Evolutionary conservation across 805 yeast genomes (phyloP), one percentile per base, ranked within the genome.

Genomic region (Scheffersomyces stipitis): DNA sequence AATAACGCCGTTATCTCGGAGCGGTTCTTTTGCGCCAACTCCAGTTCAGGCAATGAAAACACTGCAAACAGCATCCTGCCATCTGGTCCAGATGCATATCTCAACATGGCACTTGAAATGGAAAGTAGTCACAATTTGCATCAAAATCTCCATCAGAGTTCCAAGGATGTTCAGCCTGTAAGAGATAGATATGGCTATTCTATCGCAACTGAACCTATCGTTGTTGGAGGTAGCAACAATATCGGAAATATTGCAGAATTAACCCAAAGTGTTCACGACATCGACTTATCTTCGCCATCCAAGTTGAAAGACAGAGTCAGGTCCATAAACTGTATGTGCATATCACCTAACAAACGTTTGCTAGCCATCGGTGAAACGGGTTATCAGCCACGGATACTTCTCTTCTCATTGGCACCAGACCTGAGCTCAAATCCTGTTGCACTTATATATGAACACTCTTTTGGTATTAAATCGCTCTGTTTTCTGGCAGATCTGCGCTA

Each of bases 301-400:
- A 64, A 60, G 36, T 37, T 60, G 14, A 58, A 60, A 33, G 63
- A 69, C 34, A 64, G 72, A 37, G 75, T 80, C 20, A 62, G 82
- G 38, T 66, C 76, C 0, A 73, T 80, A 26, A 71, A 71, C 31
- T 77, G 85, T 41, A 52, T 82, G n/a, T 75, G 80, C 2, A 58
- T 82, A 4, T 73, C 86, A 0, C 78, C 83, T 0, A 75, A 77
- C 50, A 69, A 64, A 26, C 66, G 58, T 30, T 46, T 77, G 4
- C 54, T 84, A 17, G 88, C 88, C 0, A 76, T 82, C 12, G 91
- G 91, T 2, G 91, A 84, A 51, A 56, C 71, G 0, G 90, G 90
- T 0, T 80, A 80, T 42, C 78, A 73, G 44, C 91, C 91, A 1
- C 63, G 89, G 14, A 69, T 84, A 2, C 57, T 81, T 15, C 46